These are phyloP conservation scores for Fusarium guadeloupense DNA, from an alignment of 2,329 filamentous ascomycete genomes.

Conservation along the genomic window DNA sequence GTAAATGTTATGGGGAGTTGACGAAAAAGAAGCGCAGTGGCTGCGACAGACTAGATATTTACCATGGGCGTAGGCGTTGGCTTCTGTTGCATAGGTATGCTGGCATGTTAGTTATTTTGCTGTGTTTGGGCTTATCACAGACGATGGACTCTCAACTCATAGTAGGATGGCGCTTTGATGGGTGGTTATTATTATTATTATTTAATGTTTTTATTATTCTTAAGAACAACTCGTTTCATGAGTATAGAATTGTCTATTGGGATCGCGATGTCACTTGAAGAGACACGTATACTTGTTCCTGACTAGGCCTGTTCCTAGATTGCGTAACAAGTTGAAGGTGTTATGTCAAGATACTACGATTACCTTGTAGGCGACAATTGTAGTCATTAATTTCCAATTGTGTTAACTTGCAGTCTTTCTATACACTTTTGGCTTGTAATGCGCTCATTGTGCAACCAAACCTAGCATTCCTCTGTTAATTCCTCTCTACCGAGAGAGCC, in stretches of 20 bases:
- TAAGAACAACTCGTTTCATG: background rate
- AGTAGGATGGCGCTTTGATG: background rate
- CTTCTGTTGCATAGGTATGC: constrained; percentile 8
- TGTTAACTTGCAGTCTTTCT: background rate
- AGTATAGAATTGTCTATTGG: background rate
- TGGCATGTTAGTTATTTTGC: constrained; percentile 5
- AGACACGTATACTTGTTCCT: constrained; percentile 16
- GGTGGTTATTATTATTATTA: background rate
- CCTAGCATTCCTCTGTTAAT: background rate
- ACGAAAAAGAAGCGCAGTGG: background rate
- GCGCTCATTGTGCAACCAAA: constrained; percentile 1
- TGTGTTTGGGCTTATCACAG: background rate
- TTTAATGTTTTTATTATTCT: background rate
- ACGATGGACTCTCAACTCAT: background rate
- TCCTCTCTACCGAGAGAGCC: constrained; percentile 24
- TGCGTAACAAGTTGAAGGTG: constrained; percentile 19
- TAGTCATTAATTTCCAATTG: background rate
- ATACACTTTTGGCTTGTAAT: background rate
- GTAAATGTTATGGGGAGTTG: constrained; percentile 50
- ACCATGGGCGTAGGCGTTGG: constrained; percentile 22
- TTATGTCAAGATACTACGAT: background rate
- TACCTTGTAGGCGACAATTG: background rate
- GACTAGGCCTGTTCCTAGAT: constrained; percentile 27
- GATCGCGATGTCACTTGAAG: background rate
- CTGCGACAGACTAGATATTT: constrained; percentile 9